Evolutionary conservation across 2,329 filamentous ascomycete species (phyloP).

Genomic region (Aspergillus sp.): DNA sequence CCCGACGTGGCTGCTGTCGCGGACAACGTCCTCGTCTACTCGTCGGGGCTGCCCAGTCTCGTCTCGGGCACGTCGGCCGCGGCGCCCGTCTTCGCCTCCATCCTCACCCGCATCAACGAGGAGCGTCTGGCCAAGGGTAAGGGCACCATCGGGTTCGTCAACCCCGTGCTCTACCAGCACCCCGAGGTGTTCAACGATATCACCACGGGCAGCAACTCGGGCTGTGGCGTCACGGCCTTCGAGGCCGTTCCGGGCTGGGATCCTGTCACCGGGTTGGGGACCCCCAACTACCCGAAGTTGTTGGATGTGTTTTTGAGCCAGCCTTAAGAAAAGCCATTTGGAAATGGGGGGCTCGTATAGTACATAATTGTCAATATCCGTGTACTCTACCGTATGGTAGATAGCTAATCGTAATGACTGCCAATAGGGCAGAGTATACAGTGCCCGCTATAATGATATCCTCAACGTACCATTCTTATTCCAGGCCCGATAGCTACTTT

Average conservation of each 20-base stretch:
- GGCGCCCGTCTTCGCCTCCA: slow-evolving; percentile 47
- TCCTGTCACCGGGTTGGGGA: slow-evolving; percentile 29
- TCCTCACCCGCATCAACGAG: slow-evolving; percentile 50
- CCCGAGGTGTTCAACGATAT: slow-evolving; percentile 26
- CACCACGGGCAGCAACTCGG: slow-evolving; percentile 22
- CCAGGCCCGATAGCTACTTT: too few relatives aligned
- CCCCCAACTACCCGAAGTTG: slow-evolving; percentile 25
- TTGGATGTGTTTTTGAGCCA: slow-evolving; percentile 24
- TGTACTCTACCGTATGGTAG: too few relatives aligned
- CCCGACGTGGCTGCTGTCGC: slow-evolving; percentile 33
- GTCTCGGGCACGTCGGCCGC: slow-evolving; percentile 37
- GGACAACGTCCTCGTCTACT: slow-evolving; percentile 27
- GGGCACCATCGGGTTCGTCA: slow-evolving; percentile 47
- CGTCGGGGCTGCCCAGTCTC: slow-evolving; percentile 11
- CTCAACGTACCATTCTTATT: too few relatives aligned
- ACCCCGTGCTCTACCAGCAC: slow-evolving; percentile 31
- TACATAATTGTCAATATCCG: too few relatives aligned
- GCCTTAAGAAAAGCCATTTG: neutral
- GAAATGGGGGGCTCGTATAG: too few relatives aligned
- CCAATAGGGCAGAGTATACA: too few relatives aligned
- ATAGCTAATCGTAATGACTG: neutral
- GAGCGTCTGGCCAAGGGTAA: slow-evolving; percentile 44
- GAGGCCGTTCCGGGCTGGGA: slow-evolving; percentile 21
- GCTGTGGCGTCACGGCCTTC: slow-evolving; percentile 25
- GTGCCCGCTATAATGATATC: too few relatives aligned